Evolutionary conservation across 257 asterid species (phyloP), one percentile per base, ranked within the genome.

Genomic region (Orobanche coerulescens): DNA sequence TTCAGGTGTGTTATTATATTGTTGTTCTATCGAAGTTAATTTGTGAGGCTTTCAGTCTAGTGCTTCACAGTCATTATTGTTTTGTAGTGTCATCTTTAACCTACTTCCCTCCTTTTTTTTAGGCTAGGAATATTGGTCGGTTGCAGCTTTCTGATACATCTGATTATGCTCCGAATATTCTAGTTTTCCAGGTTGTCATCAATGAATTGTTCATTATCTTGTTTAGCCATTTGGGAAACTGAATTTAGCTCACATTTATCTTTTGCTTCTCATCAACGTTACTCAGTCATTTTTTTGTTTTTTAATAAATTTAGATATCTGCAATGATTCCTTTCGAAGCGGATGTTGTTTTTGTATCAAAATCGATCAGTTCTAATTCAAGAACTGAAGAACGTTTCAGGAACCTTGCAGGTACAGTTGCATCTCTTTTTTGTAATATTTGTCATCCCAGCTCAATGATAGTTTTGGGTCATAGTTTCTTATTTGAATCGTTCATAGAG

Each of bases 81-180:
- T 44, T 44, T 36, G 19, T 68, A 57, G 18, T 64, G 52, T 23
- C 31, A 71, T 49, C 49, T 63, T 56, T 68, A 28, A 23, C 54
- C 34, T 40, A 66, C 28, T 61, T 68, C 56, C 50, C 25, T 51
- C 67, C 61, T 55, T 51, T 61, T 34, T 31, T 37, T 48, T 67
- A 92, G 98, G 92, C 94, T 62, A 83, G 94, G 72, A 71, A 61
- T 23, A 53, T 63, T 73, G 89, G 84, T 53, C 81, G 81, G 61
- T 75, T 86, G 77, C 94, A 81, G 85, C 97, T 93, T 67, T 83
- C 99, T 31, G 95, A 93, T 73, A 78, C 94, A 60, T 77, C 86
- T 52, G 97, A 83, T 43, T 64, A 73, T 68, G 79, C 83, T 70
- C 78, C 99, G 40, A 93, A 84, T 53, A 75, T 93, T 76, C 82